These are phyloP conservation scores for Clavariopsis aquatica DNA, from an alignment of 495 filamentous ascomycete genomes.

Conservation along the genomic window DNA sequence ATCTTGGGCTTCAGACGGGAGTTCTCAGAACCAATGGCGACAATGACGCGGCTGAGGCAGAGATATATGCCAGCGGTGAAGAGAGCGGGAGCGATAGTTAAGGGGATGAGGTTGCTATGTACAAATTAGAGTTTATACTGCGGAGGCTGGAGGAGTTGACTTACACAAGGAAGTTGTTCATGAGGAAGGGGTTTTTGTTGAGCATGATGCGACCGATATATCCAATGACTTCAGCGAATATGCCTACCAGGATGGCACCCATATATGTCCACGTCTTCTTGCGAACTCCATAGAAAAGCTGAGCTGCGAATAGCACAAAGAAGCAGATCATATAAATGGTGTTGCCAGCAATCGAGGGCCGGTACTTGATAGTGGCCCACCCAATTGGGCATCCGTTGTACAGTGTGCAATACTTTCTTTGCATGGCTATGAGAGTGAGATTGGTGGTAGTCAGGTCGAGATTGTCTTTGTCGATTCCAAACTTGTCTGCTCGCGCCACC, in stretches of 20 bases:
- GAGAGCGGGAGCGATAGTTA: slow-evolving; percentile 69
- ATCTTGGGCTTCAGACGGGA: slow-evolving; percentile 60
- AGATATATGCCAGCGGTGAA: slow-evolving; percentile 66
- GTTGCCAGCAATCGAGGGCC: slow-evolving; percentile 48
- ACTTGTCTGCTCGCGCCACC: slow-evolving; percentile 1
- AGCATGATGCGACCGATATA: slow-evolving; percentile 49
- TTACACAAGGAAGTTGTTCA: slow-evolving; percentile 43
- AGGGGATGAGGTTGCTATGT: slow-evolving; percentile 56
- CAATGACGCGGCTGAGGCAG: slow-evolving; percentile 61
- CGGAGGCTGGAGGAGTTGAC: not conserved
- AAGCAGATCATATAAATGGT: slow-evolving; percentile 46
- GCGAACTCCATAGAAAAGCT: slow-evolving; percentile 45
- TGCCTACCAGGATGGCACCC: slow-evolving; percentile 44
- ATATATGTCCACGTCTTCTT: slow-evolving; percentile 52
- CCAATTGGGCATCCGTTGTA: slow-evolving; percentile 19
- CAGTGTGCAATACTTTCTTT: slow-evolving; percentile 22
- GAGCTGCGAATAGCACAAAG: slow-evolving; percentile 40
- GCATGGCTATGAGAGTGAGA: slow-evolving; percentile 17
- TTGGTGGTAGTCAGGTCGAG: slow-evolving; percentile 31
- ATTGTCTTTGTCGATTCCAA: slow-evolving; percentile 27
- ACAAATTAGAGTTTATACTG: slow-evolving; percentile 1
- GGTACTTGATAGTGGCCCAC: slow-evolving; percentile 41
- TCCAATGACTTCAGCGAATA: slow-evolving; percentile 48
- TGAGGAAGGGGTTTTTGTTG: slow-evolving; percentile 45
- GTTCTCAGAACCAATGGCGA: slow-evolving; percentile 60